These are phyloP conservation scores for Polytolypa hystricis DNA, from an alignment of 2,329 filamentous ascomycete species.

Conservation along the genomic window DNA sequence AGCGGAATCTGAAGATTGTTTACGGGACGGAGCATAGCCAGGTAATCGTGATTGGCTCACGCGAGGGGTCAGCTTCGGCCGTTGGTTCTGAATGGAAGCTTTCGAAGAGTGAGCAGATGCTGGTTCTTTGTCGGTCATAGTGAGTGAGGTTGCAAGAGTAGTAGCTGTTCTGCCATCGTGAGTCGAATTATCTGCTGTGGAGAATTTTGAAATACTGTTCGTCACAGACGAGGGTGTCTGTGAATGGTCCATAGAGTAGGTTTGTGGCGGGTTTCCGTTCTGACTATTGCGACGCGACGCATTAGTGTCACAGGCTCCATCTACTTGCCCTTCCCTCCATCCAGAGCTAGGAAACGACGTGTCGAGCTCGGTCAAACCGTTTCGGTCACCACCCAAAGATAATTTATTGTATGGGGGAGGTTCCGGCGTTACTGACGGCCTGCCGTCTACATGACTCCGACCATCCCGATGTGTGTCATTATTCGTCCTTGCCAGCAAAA, in stretches of 20 bases:
- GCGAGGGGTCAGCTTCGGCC: conserved; percentile 26
- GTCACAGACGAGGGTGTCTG: conserved; percentile 17
- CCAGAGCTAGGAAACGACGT: conserved; percentile 14
- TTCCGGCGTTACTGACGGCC: too few species aligned
- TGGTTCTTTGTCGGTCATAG: conserved; percentile 21
- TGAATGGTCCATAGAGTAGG: conserved; percentile 20
- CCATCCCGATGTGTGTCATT: conserved; percentile 20
- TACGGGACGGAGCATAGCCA: conserved; percentile 30
- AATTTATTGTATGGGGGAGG: too few species aligned
- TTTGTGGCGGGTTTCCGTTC: conserved; percentile 21
- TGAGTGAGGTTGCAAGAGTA: conserved; percentile 19
- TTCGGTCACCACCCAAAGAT: conserved; percentile 16
- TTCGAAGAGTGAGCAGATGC: conserved; percentile 19
- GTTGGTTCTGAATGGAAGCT: conserved; percentile 16
- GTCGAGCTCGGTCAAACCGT: conserved; percentile 20
- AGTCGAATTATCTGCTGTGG: conserved; percentile 17
- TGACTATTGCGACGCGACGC: conserved; percentile 24
- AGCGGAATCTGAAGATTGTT: conserved; percentile 31
- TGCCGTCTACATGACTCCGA: too few species aligned
- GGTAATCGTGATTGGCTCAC: conserved; percentile 37
- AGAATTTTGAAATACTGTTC: conserved; percentile 21
- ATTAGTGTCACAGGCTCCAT: conserved; percentile 18
- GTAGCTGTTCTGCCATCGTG: conserved; percentile 21
- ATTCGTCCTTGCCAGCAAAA: conserved; percentile 21
- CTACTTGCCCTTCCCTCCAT: conserved; percentile 16